These are phyloP conservation scores for Torrubiella hemipterigena DNA, from an alignment of 2,329 filamentous ascomycete species.

Conservation along the genomic window DNA sequence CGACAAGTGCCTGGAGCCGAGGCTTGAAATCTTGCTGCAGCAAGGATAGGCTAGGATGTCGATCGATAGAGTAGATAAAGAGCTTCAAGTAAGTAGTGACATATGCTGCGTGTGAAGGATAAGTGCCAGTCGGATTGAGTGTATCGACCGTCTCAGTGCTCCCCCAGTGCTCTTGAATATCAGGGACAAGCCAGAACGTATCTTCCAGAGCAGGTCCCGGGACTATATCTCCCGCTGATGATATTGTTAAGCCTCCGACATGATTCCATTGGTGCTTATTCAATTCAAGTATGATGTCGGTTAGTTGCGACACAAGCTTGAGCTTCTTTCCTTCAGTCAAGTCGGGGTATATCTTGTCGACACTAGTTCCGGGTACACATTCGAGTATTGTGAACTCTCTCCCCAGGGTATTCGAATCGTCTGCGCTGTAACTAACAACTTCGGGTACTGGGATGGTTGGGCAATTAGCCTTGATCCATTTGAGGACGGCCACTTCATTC, in stretches of 20 bases:
- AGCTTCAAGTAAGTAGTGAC: conserved; percentile 13
- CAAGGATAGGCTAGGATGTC: conserved; percentile 13
- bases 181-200: conserved; percentile 20
- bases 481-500: conserved; percentile 23
- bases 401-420: conserved; percentile 14
- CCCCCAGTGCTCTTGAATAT: conserved; percentile 16
- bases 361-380: conserved; percentile 13
- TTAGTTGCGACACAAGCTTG: conserved; percentile 16
- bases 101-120: conserved; percentile 14
- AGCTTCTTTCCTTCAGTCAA: conserved; percentile 10
- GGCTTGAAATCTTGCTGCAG: conserved; percentile 14
- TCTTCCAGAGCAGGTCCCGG: conserved; percentile 20
- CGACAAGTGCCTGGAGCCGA: conserved; percentile 14
- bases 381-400: conserved; percentile 21
- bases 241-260: conserved; percentile 15
- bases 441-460: conserved; percentile 21
- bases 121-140: conserved; percentile 16
- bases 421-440: conserved; percentile 15
- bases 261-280: conserved; percentile 13
- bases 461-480: conserved; percentile 16
- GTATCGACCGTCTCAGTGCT: conserved; percentile 9
- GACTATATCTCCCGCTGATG: conserved; percentile 5
- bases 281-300: conserved; percentile 16
- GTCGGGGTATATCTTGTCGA: conserved; percentile 15
- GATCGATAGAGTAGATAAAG: conserved; percentile 15